Evolutionary conservation across 1,139 yeast genomes (phyloP).

Genomic region (Hansenula lynferdii): DNA sequence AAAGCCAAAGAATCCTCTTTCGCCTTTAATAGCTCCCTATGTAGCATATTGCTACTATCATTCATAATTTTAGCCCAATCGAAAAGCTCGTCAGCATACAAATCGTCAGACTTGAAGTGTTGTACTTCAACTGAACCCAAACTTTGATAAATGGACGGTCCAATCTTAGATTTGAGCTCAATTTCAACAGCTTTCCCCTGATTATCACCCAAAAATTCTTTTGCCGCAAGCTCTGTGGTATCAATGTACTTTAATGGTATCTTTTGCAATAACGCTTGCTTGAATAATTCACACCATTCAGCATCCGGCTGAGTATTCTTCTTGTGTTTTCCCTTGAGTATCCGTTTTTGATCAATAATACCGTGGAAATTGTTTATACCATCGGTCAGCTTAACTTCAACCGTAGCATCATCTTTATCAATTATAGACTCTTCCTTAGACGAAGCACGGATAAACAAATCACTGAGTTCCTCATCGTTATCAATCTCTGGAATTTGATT

Average conservation of each 20-base stretch:
- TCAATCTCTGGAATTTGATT: too few species aligned
- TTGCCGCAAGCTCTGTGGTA: neutral
- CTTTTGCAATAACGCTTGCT: constrained; percentile 9
- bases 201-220: neutral
- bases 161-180: neutral
- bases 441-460: neutral
- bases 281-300: constrained; percentile 13
- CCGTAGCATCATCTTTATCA: neutral
- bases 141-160: neutral
- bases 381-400: constrained; percentile 8
- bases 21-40: neutral
- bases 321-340: constrained; percentile 2
- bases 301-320: constrained; percentile 6
- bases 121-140: neutral
- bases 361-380: constrained; percentile 9
- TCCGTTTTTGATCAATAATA: neutral
- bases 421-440: too few species aligned
- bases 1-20: neutral
- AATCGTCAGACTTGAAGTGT: neutral
- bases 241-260: neutral
- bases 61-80: constrained; percentile 15
- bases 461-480: too few species aligned
- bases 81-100: constrained; percentile 12
- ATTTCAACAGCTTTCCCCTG: neutral
- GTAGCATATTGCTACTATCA: constrained; percentile 4